Evolutionary conservation across 495 filamentous ascomycete genomes (phyloP).

Genomic region (Penicillium waksmanii): DNA sequence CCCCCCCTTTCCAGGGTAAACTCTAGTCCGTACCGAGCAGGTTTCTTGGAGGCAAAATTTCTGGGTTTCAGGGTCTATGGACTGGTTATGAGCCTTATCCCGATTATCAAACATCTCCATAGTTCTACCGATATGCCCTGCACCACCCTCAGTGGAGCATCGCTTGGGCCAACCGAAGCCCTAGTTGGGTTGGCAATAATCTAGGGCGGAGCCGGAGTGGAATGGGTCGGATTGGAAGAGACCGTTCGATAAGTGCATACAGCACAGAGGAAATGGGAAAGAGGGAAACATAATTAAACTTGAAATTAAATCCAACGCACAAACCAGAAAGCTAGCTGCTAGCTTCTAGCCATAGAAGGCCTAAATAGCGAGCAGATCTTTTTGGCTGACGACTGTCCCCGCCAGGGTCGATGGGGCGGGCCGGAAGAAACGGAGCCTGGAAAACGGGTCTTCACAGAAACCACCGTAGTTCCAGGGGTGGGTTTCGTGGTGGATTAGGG

Average conservation of each 20-base stretch:
- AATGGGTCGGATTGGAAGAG: conserved; percentile 1
- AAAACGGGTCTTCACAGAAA: conserved; percentile 36
- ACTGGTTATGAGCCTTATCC: conserved; percentile 8
- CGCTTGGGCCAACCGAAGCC: conserved; percentile 35
- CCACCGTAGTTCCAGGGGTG: conserved; percentile 25
- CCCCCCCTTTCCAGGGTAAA: conserved; percentile 8
- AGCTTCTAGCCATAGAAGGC: neutral
- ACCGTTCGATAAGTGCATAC: neutral
- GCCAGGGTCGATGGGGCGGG: conserved; percentile 26
- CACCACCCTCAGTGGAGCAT: conserved; percentile 15
- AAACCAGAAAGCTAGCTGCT: neutral
- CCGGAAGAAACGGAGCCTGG: conserved; percentile 34
- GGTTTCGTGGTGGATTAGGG: conserved; percentile 25
- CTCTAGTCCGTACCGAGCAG: conserved; percentile 15
- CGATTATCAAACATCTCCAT: conserved; percentile 18
- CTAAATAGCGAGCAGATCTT: conserved; percentile 12
- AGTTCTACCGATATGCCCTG: conserved; percentile 31
- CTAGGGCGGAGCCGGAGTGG: conserved; percentile 14
- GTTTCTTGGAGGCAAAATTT: conserved; percentile 7
- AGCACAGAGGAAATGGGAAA: neutral
- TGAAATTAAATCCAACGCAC: neutral
- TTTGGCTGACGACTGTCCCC: conserved; percentile 24
- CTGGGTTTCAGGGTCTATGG: conserved; percentile 22
- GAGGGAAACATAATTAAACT: neutral
- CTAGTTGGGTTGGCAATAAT: conserved; percentile 27